Evolutionary conservation across 2,329 filamentous ascomycete species (phyloP).

Genomic region (Coniochaeta sp.): DNA sequence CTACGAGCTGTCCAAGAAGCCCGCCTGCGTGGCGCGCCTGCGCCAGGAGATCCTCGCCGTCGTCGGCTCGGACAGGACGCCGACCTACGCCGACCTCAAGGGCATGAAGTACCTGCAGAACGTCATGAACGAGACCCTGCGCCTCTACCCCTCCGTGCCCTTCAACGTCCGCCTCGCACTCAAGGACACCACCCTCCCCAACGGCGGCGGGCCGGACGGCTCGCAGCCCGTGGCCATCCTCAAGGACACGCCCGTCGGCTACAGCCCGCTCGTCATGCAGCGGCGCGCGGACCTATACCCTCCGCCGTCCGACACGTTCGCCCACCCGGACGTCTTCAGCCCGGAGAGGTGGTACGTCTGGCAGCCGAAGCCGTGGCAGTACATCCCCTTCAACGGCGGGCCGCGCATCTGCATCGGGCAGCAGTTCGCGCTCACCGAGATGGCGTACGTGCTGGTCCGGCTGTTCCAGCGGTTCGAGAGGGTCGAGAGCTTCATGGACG

Average conservation of each 20-base stretch:
- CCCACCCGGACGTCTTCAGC: slow-evolving; percentile 43
- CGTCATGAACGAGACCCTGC: slow-evolving; percentile 69
- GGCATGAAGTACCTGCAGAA: slow-evolving; percentile 76
- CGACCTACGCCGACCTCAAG: slow-evolving; percentile 77
- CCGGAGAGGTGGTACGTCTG: slow-evolving; percentile 61
- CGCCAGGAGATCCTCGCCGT: slow-evolving; percentile 62
- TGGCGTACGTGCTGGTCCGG: slow-evolving; percentile 63
- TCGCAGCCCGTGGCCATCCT: slow-evolving; percentile 55
- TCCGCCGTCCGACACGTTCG: slow-evolving; percentile 33
- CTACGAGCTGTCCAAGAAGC: slow-evolving; percentile 72
- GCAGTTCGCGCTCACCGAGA: slow-evolving; percentile 75
- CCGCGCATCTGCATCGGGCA: slow-evolving; percentile 71
- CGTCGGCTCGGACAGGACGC: slow-evolving; percentile 55
- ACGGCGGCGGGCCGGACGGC: slow-evolving; percentile 60
- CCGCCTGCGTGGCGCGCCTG: slow-evolving; percentile 58
- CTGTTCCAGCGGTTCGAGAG: slow-evolving; percentile 65
- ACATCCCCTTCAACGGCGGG: slow-evolving; percentile 69
- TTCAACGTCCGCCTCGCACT: slow-evolving; percentile 71
- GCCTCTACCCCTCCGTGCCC: slow-evolving; percentile 71
- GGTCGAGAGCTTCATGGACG: slow-evolving; percentile 50
- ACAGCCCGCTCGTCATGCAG: slow-evolving; percentile 67
- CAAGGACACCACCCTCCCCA: slow-evolving; percentile 66
- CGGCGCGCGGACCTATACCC: slow-evolving; percentile 58
- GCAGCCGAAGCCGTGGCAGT: slow-evolving; percentile 62
- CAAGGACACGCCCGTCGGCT: slow-evolving; percentile 59